Evolutionary conservation across 1,284 basidiomycete genomes (phyloP).

Genomic region (Rhodotorula sp.): DNA sequence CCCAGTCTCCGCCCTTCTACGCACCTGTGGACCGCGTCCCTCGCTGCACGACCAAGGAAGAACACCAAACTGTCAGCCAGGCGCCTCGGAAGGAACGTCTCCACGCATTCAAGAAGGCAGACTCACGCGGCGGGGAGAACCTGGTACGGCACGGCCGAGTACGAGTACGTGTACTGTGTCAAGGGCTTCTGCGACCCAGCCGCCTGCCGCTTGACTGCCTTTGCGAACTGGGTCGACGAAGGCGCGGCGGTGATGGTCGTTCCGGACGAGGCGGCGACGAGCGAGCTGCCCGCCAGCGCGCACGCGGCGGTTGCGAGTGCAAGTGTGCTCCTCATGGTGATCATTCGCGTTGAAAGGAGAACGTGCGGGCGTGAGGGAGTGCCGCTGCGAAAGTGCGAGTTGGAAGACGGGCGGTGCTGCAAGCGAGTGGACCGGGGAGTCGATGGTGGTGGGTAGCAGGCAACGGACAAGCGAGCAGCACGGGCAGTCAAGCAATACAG

Average conservation of each 20-base stretch:
- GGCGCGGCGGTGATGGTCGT: conserved; percentile 24
- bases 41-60: background rate
- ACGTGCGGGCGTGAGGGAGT: too few relatives aligned
- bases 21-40: conserved; percentile 5
- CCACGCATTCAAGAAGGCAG: background rate
- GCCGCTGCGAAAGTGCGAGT: too few relatives aligned
- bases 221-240: conserved; percentile 6
- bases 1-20: background rate
- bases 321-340: too few relatives aligned
- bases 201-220: conserved; percentile 7
- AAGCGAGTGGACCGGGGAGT: too few relatives aligned
- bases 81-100: too few relatives aligned
- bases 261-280: conserved; percentile 13
- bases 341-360: too few relatives aligned
- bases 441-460: too few relatives aligned
- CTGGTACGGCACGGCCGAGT: conserved; percentile 4
- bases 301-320: too few relatives aligned
- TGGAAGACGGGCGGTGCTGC: too few relatives aligned
- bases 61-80: too few relatives aligned
- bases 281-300: background rate
- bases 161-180: conserved; percentile 26
- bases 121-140: background rate
- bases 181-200: conserved; percentile 10
- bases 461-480: too few relatives aligned
- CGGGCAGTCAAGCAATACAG: too few relatives aligned